A percentile compares a stretch with the other conserved stretches of the same genome.
phyloP scores from a whole-genome alignment of 495 filamentous ascomycete genomes.

The Mytilinidion resinicola region DNA sequence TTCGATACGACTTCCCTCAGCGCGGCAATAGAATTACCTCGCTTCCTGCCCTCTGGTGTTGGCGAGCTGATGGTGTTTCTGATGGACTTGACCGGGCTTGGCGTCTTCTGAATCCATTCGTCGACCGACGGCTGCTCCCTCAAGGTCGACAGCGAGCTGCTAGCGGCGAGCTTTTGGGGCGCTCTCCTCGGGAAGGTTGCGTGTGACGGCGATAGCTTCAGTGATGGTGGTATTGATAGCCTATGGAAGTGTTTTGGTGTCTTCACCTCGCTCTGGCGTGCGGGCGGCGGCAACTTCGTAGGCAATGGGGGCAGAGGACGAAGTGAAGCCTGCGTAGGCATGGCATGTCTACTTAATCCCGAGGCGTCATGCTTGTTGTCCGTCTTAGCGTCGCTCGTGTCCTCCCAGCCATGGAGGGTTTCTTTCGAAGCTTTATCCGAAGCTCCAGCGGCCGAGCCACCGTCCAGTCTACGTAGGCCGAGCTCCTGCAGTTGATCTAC shows the following conservation, averaged over 20 bases:
- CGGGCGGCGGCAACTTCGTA: background rate
- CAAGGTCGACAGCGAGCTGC: slow-evolving; percentile 2
- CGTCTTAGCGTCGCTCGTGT: no score
- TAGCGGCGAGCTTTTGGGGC: slow-evolving; percentile 8
- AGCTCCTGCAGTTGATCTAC: slow-evolving; percentile 14
- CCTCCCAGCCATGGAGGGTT: no score
- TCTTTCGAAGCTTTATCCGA: no score
- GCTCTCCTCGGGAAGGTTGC: background rate
- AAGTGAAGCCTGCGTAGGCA: background rate
- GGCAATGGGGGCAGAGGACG: background rate
- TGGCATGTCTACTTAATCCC: background rate
- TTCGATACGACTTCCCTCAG: slow-evolving; percentile 8
- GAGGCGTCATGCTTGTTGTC: no score
- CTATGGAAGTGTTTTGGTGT: slow-evolving; percentile 4
- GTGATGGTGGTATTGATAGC: slow-evolving; percentile 19
- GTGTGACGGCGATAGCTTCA: slow-evolving; percentile 9
- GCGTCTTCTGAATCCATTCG: slow-evolving; percentile 19
- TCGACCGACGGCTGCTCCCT: slow-evolving; percentile 12
- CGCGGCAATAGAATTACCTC: slow-evolving; percentile 2
- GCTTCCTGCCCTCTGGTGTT: slow-evolving; percentile 11
- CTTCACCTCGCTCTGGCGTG: background rate
- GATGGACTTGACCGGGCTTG: slow-evolving; percentile 22
- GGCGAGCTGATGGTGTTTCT: slow-evolving; percentile 8
- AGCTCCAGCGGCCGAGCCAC: no score
- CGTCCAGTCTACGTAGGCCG: background rate